Evolutionary conservation across 768 basidiomycete species (phyloP), one percentile per base, ranked within the genome.

Genomic region (Tephrocybe sp.): DNA sequence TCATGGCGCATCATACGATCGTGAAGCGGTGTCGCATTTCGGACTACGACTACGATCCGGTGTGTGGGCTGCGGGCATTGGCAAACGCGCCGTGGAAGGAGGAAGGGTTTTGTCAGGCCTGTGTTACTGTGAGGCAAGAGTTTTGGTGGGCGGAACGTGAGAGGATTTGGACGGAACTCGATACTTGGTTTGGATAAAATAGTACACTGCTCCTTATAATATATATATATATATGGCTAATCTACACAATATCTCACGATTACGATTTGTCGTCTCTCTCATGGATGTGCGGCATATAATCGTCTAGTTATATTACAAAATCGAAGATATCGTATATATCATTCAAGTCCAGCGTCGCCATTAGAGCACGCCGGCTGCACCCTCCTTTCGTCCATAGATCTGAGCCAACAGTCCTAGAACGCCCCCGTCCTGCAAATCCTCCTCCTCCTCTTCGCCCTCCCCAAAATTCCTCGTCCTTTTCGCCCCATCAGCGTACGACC

Each of bases 401-500:
- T 95, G 87, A 37, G 90, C 87, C 60, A 97, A 65, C 56, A 97
- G 63, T 18, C 90, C 91, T 55, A 96, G 70, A 56, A 97, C 86
- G 15, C 94, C 93, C 0, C 81, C 90, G 67, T 94, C 91, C 61
- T 83, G 83, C 55, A 88, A 61, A 21, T 86, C 86, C 4, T 85
- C 88, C 10, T 84, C 84, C 39, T 86, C 77, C 14, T 83, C 71
- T 9, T 79, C 80, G 18, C 69, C 81, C 21, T 80, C 79, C 41
- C 50, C 59, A 44, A 54, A 71, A 44, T 67, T 65, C 37, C 68
- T 68, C 43, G 72, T 63, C 44, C 77, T 68, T 60, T 75, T 73
- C 48, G 72, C 72, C 4, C 77, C 88, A 68, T 92, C 89, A 20
- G 90, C 86, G 65, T 92, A 92, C 39, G 88, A 88, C 57, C 79